Base-by-base conservation (phyloP, 352 stramenopile species). In the Phytophthora ohioensis region DNA sequence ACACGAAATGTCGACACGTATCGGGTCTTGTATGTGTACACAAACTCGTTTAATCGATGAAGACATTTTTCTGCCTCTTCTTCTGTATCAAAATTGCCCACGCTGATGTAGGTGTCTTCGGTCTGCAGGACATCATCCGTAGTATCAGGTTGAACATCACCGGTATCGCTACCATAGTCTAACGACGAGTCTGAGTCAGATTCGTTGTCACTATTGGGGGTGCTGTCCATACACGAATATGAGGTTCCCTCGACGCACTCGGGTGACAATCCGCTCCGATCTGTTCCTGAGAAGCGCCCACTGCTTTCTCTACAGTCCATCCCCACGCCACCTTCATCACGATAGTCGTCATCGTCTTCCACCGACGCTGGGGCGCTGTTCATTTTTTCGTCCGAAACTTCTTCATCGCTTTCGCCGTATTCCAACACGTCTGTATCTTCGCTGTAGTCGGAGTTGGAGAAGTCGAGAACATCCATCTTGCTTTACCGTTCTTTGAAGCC, bases 1-100 rank as follows among this genome's bases (percentile, higher is more conserved):
- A 55, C 17, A 3, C 31, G 10, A 30, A 56, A 64, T 11, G 45
- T 30, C 1, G 45, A 55, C 15, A 64, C 1, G 12, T 55, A 64
- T 31, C 57, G 3, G 3, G 57, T 56, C 17, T 45, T 43, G 27
- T 62, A 62, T 4, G 15, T 62, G 30, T 62, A 62, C 2, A 62
- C 55, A 35, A 55, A 55, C 30, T 7, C 4, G 11, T 43, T 62
- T 12, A 62, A n/a, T 1, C 31, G 8, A 30, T 64, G 57, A 15
- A 64, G 34, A 12, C 2, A 4, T 30, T 30, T 38, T 8, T 52
- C 39, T 21, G 42, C 55, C 13, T 17, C 30, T 5, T 5, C 55
- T 5, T 53, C 30, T 5, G 39, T 52, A 6, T 51, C 39, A 12
- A 27, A 60, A 6, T 31, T 51, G 2, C 53, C 38, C 11, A 60